Conservation (phyloP, 306 rosid species). For the Hippophae gyantsensis region DNA sequence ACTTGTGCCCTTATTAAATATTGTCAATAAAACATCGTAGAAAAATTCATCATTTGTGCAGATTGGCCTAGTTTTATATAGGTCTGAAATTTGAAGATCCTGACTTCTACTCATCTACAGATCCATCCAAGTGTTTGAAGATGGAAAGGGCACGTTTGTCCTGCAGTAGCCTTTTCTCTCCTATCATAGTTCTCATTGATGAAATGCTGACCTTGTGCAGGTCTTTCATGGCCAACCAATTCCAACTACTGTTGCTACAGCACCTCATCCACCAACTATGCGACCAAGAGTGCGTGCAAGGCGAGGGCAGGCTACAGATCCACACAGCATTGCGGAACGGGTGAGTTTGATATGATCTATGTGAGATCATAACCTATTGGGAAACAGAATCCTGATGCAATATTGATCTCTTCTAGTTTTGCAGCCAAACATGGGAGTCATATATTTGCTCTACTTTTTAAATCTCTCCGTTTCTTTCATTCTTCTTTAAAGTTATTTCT, state of each 20-base stretch:
- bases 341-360: conserved; percentile 29
- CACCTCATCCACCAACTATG: conserved; percentile 82
- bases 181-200: conserved; percentile 4
- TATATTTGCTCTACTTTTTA: neutral
- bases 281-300: conserved; percentile 95
- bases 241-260: conserved; percentile 43
- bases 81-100: neutral
- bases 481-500: neutral
- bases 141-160: too few relatives aligned
- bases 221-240: conserved; percentile 77
- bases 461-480: neutral
- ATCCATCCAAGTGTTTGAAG: conserved; percentile 7
- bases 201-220: conserved; percentile 30
- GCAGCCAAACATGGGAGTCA: conserved; percentile 6
- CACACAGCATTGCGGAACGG: conserved; percentile 99
- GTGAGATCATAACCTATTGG: neutral
- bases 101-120: conserved; percentile 4
- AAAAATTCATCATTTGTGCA: too few relatives aligned
- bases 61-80: too few relatives aligned
- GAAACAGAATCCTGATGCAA: conserved; percentile 3
- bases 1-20: too few relatives aligned
- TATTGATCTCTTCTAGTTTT: conserved; percentile 3
- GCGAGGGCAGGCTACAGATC: conserved; percentile 99
- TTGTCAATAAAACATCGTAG: too few relatives aligned
- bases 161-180: neutral